phyloP scores from a whole-genome alignment of 352 stramenopile species.

The Phytophthora quininea region DNA sequence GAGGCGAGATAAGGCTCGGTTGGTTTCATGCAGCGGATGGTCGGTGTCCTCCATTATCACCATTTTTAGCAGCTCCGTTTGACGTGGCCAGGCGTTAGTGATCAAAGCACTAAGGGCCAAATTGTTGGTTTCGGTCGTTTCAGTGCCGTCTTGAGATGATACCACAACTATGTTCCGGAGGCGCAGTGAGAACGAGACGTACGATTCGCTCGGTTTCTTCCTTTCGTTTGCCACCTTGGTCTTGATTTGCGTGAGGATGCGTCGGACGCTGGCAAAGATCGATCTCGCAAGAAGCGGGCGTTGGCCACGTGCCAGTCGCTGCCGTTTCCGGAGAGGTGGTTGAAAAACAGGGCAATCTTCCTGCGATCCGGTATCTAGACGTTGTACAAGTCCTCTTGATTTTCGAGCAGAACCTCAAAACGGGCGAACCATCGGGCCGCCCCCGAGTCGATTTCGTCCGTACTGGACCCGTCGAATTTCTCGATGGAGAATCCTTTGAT shows the following conservation, averaged over 20 bases:
- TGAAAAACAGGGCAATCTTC: neutral
- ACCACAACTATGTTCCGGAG: neutral
- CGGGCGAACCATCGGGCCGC: neutral
- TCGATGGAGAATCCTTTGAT: neutral
- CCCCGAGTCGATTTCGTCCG: neutral
- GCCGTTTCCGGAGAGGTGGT: neutral
- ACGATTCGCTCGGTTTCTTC: neutral
- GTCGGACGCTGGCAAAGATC: neutral
- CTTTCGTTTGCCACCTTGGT: neutral
- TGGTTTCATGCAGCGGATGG: neutral
- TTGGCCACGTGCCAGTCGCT: constrained; percentile 6
- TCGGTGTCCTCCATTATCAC: neutral
- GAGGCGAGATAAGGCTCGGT: constrained; percentile 2
- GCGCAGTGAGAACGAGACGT: neutral
- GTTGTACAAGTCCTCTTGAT: neutral
- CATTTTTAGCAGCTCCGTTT: neutral
- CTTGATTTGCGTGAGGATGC: neutral
- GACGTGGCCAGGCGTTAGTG: neutral
- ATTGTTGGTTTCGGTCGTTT: neutral
- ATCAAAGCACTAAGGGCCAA: neutral
- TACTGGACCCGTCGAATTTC: neutral
- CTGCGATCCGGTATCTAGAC: neutral
- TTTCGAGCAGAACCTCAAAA: neutral
- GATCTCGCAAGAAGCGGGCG: neutral
- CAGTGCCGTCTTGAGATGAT: neutral